A percentile compares a stretch with the other conserved stretches of the same genome.
Evolutionary conservation across 371 early-diverging fungal species (phyloP).

Genomic region (Mucor lusitanicus): DNA sequence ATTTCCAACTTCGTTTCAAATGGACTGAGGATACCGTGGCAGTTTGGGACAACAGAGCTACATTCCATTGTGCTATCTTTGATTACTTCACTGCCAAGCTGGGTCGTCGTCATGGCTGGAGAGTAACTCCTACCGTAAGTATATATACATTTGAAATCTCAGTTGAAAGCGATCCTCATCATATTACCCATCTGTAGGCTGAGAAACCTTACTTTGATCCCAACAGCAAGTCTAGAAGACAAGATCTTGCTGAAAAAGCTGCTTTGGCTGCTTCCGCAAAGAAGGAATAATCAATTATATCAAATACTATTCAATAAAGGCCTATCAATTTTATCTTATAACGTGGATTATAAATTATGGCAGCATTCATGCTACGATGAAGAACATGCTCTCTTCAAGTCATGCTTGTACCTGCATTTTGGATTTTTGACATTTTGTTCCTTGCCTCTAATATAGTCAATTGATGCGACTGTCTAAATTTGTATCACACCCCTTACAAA

Average conservation of each 20-base stretch:
- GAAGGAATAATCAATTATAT: background rate
- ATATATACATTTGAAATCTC: background rate
- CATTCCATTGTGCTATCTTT: conserved; percentile 44
- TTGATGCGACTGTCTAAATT: background rate
- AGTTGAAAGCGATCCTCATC: background rate
- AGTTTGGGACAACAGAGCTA: conserved; percentile 63
- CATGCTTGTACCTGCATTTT: background rate
- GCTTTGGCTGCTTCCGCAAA: background rate
- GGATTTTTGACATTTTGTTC: background rate
- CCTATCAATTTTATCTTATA: too few relatives aligned
- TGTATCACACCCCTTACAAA: background rate
- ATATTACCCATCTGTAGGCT: conserved; percentile 15
- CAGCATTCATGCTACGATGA: too few relatives aligned
- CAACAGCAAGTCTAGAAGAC: conserved; percentile 31
- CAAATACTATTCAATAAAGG: too few relatives aligned
- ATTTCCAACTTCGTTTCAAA: conserved; percentile 67
- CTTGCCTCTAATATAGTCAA: too few relatives aligned
- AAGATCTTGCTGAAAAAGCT: conserved; percentile 16
- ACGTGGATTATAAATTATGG: too few relatives aligned
- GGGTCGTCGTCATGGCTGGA: conserved; percentile 39
- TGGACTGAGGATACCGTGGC: conserved; percentile 62
- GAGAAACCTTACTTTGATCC: conserved; percentile 63
- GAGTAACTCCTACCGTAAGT: conserved; percentile 36
- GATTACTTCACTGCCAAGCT: conserved; percentile 6
- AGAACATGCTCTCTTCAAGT: background rate